Base-by-base conservation (phyloP, 257 asterid genomes). In the Thymus mandschuricus region DNA sequence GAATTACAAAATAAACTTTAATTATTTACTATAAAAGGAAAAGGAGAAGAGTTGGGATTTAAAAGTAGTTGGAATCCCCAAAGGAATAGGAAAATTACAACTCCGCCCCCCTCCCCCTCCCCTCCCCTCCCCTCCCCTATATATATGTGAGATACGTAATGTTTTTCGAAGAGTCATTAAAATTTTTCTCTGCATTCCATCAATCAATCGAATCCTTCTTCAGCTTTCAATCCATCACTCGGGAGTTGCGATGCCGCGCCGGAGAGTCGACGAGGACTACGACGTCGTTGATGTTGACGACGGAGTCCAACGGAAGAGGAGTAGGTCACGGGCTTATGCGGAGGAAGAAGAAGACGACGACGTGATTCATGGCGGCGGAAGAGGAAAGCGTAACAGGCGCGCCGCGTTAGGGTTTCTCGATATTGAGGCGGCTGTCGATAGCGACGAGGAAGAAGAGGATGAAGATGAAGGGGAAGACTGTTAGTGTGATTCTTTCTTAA, bases 391-490 rank as follows among this genome's bases (percentile, higher is more conserved):
- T 30, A 85, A 83, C 49, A 73, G 84, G 72, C 77, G 78, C 80
- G 70, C 86, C 3, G 86, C 76, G 1, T 80, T 85, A 27, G 75
- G 81, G 13, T 88, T 84, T 66, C 84, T 93, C 57, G 98, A 93
- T 29, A 84, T 79, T 55, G 96, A 90, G 73, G 96, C 96, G 8
- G 80, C 72, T 5, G 97, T 88, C 66, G 96, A 86, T 60, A 92
- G 87, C 72, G 98, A 88, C 29, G 97, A 87, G 0, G 98, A 93
- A 0, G 98, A 93, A 77, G 97, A 94, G 57, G 98, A 94, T 13
- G 96, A 87, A 50, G 97, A 87, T 46, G 40, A 35, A 35, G 96
- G 82, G 69, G 98, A 91, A 56, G 98, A 89, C 67, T 96, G 97
- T 91, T 75, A 83, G 92, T 75, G 76, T 88, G 51, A 45, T 69